phyloP scores from a whole-genome alignment of 1,139 yeast genomes.

The Debaryomyces sp. region DNA sequence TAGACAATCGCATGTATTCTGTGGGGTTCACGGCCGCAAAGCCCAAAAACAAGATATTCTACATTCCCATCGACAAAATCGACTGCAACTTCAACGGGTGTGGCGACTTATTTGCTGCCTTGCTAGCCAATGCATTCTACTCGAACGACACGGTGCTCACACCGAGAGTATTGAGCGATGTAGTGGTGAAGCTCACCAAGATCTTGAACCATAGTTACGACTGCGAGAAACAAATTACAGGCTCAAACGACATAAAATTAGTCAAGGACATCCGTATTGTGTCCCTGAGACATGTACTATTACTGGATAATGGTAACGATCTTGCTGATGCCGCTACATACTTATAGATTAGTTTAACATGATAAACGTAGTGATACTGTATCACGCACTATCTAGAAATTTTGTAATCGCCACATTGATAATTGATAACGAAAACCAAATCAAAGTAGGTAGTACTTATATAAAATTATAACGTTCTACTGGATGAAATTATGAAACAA shows the following conservation, averaged over 20 bases:
- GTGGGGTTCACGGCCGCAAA: conserved; percentile 29
- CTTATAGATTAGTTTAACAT: conserved; percentile 8
- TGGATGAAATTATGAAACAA: conserved; percentile 4
- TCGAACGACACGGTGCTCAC: conserved; percentile 23
- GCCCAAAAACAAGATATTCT: conserved; percentile 19
- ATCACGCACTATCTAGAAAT: conserved; percentile 4
- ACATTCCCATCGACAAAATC: conserved; percentile 34
- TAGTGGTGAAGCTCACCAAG: conserved; percentile 30
- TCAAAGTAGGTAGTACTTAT: neutral
- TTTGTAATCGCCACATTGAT: conserved; percentile 7
- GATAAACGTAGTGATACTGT: neutral
- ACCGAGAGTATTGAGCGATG: conserved; percentile 29
- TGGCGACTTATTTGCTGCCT: conserved; percentile 48
- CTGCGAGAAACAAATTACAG: conserved; percentile 21
- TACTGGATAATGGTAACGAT: conserved; percentile 13
- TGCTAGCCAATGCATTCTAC: conserved; percentile 38
- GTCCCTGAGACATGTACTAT: conserved; percentile 26
- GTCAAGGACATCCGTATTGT: conserved; percentile 36
- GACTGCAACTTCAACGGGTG: conserved; percentile 46
- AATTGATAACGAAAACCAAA: conserved; percentile 1
- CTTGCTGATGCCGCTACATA: conserved; percentile 11
- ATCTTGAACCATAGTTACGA: conserved; percentile 33
- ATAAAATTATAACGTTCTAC: neutral
- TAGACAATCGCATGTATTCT: conserved; percentile 34
- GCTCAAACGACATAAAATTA: conserved; percentile 17